Evolutionary conservation across 352 stramenopile species (phyloP).

Genomic region (Phytophthora citricola): DNA sequence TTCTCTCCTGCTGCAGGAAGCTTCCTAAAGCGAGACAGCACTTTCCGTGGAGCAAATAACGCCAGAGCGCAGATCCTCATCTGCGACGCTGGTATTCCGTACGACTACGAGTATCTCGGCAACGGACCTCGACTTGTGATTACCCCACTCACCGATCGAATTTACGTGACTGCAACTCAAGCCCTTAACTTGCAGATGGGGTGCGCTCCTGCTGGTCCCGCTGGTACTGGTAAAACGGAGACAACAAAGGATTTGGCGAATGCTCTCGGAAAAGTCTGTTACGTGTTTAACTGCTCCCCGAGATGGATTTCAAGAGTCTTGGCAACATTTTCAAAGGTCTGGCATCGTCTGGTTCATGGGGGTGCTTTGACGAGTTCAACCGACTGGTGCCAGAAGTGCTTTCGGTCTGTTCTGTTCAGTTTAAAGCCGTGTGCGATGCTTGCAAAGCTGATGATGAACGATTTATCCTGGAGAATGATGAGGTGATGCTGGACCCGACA

Average conservation of each 20-base stretch:
- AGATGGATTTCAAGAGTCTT: constrained; percentile 97
- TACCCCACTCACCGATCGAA: constrained; percentile 95
- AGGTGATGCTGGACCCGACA: constrained; percentile 91
- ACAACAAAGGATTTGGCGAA: constrained; percentile 96
- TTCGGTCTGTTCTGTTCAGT: constrained; percentile 95
- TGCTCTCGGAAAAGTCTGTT: constrained; percentile 95
- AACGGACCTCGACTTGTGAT: constrained; percentile 96
- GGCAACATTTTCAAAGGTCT: constrained; percentile 98
- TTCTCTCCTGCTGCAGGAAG: constrained; percentile 88
- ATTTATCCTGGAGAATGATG: constrained; percentile 96
- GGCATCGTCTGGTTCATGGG: constrained; percentile 94
- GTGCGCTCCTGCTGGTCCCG: constrained; percentile 80
- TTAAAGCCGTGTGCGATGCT: constrained; percentile 96
- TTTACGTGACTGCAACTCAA: constrained; percentile 96
- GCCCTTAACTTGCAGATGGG: constrained; percentile 94
- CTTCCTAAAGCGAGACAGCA: constrained; percentile 92
- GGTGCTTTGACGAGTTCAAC: constrained; percentile 98
- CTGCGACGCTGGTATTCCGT: constrained; percentile 93
- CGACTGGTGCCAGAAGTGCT: constrained; percentile 94
- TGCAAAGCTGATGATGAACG: constrained; percentile 93
- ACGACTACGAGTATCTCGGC: constrained; percentile 97
- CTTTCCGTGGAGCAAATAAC: constrained; percentile 85
- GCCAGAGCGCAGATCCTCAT: constrained; percentile 90
- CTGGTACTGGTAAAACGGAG: constrained; percentile 95
- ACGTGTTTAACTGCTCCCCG: constrained; percentile 96